These are phyloP conservation scores for Auriscalpium microsporum DNA, from an alignment of 768 basidiomycete species.

Conservation along the genomic window DNA sequence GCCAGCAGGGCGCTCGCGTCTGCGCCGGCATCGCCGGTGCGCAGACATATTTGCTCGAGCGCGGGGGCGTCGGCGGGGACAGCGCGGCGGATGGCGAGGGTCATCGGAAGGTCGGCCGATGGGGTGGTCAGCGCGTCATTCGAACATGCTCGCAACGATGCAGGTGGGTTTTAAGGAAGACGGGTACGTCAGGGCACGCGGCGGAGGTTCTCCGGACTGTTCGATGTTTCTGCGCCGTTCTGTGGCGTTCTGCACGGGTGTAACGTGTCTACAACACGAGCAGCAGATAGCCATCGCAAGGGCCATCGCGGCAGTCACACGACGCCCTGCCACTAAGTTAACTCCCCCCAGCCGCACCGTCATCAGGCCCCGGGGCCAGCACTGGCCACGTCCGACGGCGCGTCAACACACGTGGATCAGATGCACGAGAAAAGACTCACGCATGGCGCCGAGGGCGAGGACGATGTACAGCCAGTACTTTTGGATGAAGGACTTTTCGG, in stretches of 20 bases:
- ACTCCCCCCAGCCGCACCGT: background rate
- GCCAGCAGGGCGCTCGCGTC: conserved; percentile 58
- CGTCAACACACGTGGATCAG: background rate
- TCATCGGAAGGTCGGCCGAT: background rate
- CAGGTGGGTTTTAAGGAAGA: background rate
- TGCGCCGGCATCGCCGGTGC: conserved; percentile 63
- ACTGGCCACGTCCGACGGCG: background rate
- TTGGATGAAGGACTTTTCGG: conserved; percentile 74
- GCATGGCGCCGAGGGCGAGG: conserved; percentile 44
- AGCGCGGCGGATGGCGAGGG: conserved; percentile 43
- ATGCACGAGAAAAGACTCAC: conserved; percentile 33
- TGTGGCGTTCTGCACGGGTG: too few species aligned
- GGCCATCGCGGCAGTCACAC: too few species aligned
- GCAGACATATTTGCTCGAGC: conserved; percentile 64
- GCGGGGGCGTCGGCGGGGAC: conserved; percentile 44
- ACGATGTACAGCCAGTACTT: conserved; percentile 88
- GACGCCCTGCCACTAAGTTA: background rate
- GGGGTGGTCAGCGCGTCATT: too few species aligned
- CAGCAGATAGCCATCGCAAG: too few species aligned
- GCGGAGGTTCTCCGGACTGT: too few species aligned
- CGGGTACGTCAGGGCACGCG: background rate
- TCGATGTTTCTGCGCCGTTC: too few species aligned
- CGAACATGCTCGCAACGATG: too few species aligned
- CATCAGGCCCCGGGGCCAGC: background rate
- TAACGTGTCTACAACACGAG: too few species aligned